Conservation (phyloP, 208 protist species). For the Trypanosoma congolense region DNA sequence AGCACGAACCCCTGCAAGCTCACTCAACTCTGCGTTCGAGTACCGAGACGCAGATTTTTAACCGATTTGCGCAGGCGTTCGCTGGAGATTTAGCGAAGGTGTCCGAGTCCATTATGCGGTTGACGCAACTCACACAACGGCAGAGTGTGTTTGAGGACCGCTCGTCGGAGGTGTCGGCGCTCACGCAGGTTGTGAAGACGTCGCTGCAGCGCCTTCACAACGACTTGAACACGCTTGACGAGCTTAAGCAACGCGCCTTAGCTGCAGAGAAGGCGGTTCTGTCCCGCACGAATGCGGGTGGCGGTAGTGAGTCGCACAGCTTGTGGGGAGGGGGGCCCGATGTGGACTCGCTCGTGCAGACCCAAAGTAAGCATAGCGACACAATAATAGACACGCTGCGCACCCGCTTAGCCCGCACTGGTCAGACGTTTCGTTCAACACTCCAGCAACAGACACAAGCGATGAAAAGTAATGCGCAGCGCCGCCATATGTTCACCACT, state of each 20-base stretch:
- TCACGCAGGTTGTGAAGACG: conserved; percentile 78
- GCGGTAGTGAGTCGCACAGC: conserved; percentile 16
- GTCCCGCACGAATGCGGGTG: conserved; percentile 1
- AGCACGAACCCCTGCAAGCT: conserved; percentile 5
- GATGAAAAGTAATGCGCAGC: conserved; percentile 69
- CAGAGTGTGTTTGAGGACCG: conserved; percentile 90
- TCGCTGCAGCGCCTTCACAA: conserved; percentile 76
- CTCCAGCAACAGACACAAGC: conserved; percentile 73
- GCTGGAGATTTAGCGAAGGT: conserved; percentile 71
- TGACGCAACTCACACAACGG: conserved; percentile 70
- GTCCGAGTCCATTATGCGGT: conserved; percentile 74
- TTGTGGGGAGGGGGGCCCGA: conserved; percentile 16
- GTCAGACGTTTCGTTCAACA: conserved; percentile 77
- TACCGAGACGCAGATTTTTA: conserved; percentile 73
- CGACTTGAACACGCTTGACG: conserved; percentile 66
- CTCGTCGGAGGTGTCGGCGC: conserved; percentile 60
- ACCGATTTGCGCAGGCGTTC: conserved; percentile 75
- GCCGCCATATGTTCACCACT: conserved; percentile 77
- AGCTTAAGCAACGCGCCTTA: conserved; percentile 63
- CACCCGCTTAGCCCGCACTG: conserved; percentile 60
- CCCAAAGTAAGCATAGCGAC: conserved; percentile 30
- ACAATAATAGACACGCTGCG: conserved; percentile 78
- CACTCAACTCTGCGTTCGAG: conserved; percentile 45
- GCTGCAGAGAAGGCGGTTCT: conserved; percentile 41
- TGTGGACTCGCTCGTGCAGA: conserved; percentile 11